Evolutionary conservation across 2,329 filamentous ascomycete species (phyloP).

Genomic region (Cladosporium sphaerospermum): DNA sequence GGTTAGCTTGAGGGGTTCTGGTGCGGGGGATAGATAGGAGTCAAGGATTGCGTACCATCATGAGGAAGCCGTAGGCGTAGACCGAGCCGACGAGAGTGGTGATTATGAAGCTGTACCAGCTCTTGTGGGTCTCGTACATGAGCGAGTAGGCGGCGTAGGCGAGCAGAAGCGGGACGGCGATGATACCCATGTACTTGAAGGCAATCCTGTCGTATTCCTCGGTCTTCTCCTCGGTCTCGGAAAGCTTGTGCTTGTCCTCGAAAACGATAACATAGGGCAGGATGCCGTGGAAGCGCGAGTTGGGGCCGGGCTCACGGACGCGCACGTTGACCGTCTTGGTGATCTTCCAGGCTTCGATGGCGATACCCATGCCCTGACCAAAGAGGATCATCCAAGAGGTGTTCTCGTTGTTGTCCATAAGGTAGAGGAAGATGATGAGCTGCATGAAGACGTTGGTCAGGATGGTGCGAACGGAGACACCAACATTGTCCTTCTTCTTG

Average conservation of each 20-base stretch:
- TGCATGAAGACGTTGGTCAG: conserved; percentile 98
- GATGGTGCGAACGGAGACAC: conserved; percentile 92
- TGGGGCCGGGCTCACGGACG: conserved; percentile 61
- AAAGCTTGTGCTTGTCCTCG: conserved; percentile 95
- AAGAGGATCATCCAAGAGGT: conserved; percentile 99
- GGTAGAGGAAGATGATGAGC: conserved; percentile 86
- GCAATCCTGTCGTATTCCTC: conserved; percentile 97
- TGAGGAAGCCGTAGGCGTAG: conserved; percentile 96
- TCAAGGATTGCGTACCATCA: conserved; percentile 61
- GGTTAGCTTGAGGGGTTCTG: neutral
- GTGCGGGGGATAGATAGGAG: neutral
- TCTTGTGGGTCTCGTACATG: conserved; percentile 90
- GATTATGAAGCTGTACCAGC: conserved; percentile 86
- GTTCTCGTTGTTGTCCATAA: conserved; percentile 94
- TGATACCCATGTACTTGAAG: conserved; percentile 93
- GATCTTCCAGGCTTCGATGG: conserved; percentile 85
- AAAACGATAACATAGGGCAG: conserved; percentile 72
- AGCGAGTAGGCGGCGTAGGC: conserved; percentile 90
- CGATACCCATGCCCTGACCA: conserved; percentile 78
- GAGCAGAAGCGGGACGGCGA: conserved; percentile 79
- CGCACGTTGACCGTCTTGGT: conserved; percentile 91
- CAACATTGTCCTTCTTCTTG: conserved; percentile 99
- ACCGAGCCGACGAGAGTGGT: conserved; percentile 91
- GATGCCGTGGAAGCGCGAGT: conserved; percentile 51
- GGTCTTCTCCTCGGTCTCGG: conserved; percentile 92